Percentiles rank a stretch among this genome's conserved stretches.
These are phyloP conservation scores for Poterioochromonas sp. DNA, from an alignment of 352 stramenopile species.

Conservation along the genomic window DNA sequence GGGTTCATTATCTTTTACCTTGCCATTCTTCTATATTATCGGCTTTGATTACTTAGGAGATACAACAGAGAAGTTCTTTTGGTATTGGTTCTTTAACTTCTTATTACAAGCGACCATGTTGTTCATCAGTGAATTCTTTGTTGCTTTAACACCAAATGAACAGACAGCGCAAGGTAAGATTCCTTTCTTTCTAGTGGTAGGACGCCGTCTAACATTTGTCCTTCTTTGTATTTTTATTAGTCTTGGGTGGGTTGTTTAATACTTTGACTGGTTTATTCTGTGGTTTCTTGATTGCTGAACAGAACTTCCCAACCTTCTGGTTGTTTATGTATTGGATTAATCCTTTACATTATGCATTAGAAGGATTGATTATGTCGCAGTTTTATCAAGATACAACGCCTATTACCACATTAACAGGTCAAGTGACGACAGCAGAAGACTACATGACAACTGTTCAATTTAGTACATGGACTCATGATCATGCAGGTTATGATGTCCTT, in stretches of 20 bases:
- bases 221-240: conserved; percentile 54
- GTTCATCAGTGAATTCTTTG: conserved; percentile 43
- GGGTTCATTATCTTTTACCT: neutral
- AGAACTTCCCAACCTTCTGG: conserved; percentile 44
- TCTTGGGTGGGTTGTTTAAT: conserved; percentile 49
- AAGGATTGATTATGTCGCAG: conserved; percentile 53
- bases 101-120: conserved; percentile 46
- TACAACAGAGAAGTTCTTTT: conserved; percentile 22
- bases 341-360: conserved; percentile 58
- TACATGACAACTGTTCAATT: neutral
- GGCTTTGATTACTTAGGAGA: conserved; percentile 18
- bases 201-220: neutral
- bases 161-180: neutral
- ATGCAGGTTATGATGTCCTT: conserved; percentile 18
- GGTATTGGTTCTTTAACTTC: conserved; percentile 47
- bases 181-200: neutral
- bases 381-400: conserved; percentile 45
- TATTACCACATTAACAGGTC: conserved; percentile 32
- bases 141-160: neutral
- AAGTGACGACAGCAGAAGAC: conserved; percentile 23
- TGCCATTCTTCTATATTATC: conserved; percentile 30
- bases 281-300: conserved; percentile 41
- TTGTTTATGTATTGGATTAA: conserved; percentile 53
- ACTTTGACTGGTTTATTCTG: conserved; percentile 38
- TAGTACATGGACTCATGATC: conserved; percentile 27